phyloP scores from a whole-genome alignment of 495 filamentous ascomycete species.

The Apiosordaria backusii region DNA sequence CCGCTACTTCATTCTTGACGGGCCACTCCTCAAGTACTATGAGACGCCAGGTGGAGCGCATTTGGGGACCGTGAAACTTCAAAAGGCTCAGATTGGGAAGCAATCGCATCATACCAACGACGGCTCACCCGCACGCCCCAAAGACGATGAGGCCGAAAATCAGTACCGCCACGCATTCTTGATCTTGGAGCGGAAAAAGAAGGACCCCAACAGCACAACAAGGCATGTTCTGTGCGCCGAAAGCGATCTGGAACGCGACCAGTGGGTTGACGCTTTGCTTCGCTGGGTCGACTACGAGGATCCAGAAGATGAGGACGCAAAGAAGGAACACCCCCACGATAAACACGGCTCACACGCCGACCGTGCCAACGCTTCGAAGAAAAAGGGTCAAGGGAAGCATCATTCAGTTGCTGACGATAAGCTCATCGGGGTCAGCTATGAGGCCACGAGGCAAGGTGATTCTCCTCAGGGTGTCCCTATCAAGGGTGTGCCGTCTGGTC shows the following conservation, averaged over 20 bases:
- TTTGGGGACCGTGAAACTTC: slow-evolving; percentile 88
- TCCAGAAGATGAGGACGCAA: slow-evolving; percentile 50
- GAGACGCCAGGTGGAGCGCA: slow-evolving; percentile 84
- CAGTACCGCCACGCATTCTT: slow-evolving; percentile 96
- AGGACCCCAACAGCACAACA: slow-evolving; percentile 86
- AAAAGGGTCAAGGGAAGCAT: slow-evolving; percentile 49
- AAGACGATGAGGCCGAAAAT: slow-evolving; percentile 75
- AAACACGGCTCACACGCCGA: slow-evolving; percentile 29
- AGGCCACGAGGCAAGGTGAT: slow-evolving; percentile 68
- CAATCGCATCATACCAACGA: slow-evolving; percentile 63
- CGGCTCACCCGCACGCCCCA: slow-evolving; percentile 57
- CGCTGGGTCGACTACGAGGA: slow-evolving; percentile 81
- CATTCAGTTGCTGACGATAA: slow-evolving; percentile 42
- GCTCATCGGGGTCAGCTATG: slow-evolving; percentile 79
- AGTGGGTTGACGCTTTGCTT: slow-evolving; percentile 87
- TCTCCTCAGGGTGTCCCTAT: slow-evolving; percentile 40
- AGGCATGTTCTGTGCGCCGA: slow-evolving; percentile 94
- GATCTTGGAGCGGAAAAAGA: slow-evolving; percentile 91
- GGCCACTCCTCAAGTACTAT: slow-evolving; percentile 85
- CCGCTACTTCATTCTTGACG: slow-evolving; percentile 87
- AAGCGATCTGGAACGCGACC: slow-evolving; percentile 86
- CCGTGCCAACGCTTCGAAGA: slow-evolving; percentile 45
- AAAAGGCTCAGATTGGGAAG: slow-evolving; percentile 90
- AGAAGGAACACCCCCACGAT: slow-evolving; percentile 34
- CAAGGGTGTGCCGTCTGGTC: slow-evolving; percentile 15